Conservation (phyloP, 768 basidiomycete species). For the Mycena filopes region DNA sequence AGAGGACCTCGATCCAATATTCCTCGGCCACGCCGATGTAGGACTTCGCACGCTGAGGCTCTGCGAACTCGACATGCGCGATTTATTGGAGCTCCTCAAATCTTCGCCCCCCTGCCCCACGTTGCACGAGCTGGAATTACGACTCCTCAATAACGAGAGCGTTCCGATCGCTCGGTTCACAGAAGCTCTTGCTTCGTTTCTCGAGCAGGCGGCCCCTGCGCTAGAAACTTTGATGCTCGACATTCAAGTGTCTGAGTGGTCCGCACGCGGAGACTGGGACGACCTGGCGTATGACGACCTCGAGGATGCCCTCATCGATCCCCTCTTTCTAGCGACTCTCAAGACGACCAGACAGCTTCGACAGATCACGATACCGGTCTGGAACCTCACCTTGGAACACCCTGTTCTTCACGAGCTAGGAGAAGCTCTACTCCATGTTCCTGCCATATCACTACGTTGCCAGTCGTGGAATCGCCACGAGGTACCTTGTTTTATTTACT, state of each 20-base stretch:
- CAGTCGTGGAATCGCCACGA: not conserved
- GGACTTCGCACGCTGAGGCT: not conserved
- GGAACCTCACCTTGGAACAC: not conserved
- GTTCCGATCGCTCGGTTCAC: not conserved
- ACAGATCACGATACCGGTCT: not conserved
- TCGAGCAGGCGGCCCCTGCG: not conserved
- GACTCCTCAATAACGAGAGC: not conserved
- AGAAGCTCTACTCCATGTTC: not conserved
- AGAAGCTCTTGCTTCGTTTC: not conserved
- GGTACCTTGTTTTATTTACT: not conserved
- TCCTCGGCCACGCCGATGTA: not conserved
- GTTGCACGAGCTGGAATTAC: not conserved
- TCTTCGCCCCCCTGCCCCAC: not conserved
- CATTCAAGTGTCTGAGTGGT: not conserved
- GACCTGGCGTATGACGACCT: not conserved
- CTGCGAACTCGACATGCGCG: not conserved
- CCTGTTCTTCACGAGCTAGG: not conserved
- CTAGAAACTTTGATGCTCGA: not conserved
- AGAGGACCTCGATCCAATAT: not conserved
- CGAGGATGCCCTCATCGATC: not conserved
- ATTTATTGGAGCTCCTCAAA: not conserved
- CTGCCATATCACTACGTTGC: not conserved
- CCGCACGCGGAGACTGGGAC: no score
- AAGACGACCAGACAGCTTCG: not conserved
- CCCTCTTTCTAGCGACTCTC: not conserved